phyloP scores from a whole-genome alignment of 2,329 filamentous ascomycete genomes.

The Curvularia spicifera region DNA sequence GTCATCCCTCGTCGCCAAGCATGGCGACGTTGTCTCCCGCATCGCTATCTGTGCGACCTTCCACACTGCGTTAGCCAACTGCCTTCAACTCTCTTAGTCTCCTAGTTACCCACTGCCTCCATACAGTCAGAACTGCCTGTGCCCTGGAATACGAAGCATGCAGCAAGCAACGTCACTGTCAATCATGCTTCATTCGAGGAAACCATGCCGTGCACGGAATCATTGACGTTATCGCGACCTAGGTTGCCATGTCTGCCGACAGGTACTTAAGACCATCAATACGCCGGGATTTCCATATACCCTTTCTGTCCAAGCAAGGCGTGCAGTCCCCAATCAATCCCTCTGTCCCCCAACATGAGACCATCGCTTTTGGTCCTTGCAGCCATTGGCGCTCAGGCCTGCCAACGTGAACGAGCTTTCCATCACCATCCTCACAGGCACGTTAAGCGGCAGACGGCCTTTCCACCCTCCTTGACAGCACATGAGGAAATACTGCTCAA shows the following conservation, averaged over 20 bases:
- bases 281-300: not conserved
- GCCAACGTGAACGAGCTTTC: conserved; percentile 41
- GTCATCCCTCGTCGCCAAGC: conserved; percentile 40
- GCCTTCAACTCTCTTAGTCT: conserved; percentile 15
- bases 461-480: conserved; percentile 44
- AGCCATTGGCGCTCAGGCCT: conserved; percentile 43
- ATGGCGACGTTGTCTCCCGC: conserved; percentile 23
- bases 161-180: conserved; percentile 9
- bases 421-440: conserved; percentile 30
- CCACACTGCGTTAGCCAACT: conserved; percentile 37
- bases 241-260: not conserved
- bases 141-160: conserved; percentile 8
- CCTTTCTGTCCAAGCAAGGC: conserved; percentile 12
- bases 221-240: conserved; percentile 31
- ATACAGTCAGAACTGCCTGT: conserved; percentile 13
- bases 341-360: conserved; percentile 32
- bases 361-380: conserved; percentile 32
- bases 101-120: no score
- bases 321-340: not conserved
- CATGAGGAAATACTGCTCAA: conserved; percentile 50
- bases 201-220: conserved; percentile 10
- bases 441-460: conserved; percentile 40
- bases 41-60: conserved; percentile 36
- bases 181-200: conserved; percentile 8
- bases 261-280: conserved; percentile 23